These are phyloP conservation scores for Podaxis sp. DNA, from an alignment of 768 basidiomycete genomes.

Conservation along the genomic window DNA sequence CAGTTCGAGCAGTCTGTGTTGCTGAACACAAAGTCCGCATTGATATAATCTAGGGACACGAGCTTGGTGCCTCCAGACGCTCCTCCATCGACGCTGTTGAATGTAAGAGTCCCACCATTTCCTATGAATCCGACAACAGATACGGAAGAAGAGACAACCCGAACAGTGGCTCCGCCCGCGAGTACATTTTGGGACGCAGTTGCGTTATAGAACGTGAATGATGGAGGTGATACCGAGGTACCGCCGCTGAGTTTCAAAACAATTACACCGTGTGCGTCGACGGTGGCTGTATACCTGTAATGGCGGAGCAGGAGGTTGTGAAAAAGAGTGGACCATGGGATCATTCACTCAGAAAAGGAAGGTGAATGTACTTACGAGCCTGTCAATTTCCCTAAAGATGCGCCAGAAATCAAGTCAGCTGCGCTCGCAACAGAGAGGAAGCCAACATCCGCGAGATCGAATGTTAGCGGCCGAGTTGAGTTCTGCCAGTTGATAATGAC, in stretches of 20 bases:
- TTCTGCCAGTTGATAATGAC: slow-evolving; percentile 45
- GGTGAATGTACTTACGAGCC: slow-evolving; percentile 26
- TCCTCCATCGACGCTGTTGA: slow-evolving; percentile 38
- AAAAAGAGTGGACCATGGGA: neutral
- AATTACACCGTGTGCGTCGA: slow-evolving; percentile 29
- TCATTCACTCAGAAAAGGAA: too few relatives aligned
- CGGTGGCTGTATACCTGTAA: slow-evolving; percentile 30
- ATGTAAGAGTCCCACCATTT: slow-evolving; percentile 38
- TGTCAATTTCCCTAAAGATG: slow-evolving; percentile 29
- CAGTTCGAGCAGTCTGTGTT: slow-evolving; percentile 47
- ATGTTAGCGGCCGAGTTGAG: slow-evolving; percentile 32
- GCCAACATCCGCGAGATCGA: slow-evolving; percentile 39
- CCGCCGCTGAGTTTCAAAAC: slow-evolving; percentile 33
- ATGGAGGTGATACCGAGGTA: slow-evolving; percentile 20
- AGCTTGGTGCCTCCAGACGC: slow-evolving; percentile 36
- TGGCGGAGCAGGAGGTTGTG: neutral
- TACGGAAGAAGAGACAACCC: slow-evolving; percentile 29
- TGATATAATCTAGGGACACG: slow-evolving; percentile 43
- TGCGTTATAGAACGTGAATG: slow-evolving; percentile 32
- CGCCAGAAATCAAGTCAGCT: slow-evolving; percentile 34
- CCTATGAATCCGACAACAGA: slow-evolving; percentile 39
- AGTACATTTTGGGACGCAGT: slow-evolving; percentile 29
- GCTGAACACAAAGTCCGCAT: slow-evolving; percentile 36
- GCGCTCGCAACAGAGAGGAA: slow-evolving; percentile 37
- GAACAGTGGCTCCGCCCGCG: slow-evolving; percentile 31